Conservation (phyloP, 2,329 filamentous ascomycete genomes). For the Emmonsiellopsis sp. region DNA sequence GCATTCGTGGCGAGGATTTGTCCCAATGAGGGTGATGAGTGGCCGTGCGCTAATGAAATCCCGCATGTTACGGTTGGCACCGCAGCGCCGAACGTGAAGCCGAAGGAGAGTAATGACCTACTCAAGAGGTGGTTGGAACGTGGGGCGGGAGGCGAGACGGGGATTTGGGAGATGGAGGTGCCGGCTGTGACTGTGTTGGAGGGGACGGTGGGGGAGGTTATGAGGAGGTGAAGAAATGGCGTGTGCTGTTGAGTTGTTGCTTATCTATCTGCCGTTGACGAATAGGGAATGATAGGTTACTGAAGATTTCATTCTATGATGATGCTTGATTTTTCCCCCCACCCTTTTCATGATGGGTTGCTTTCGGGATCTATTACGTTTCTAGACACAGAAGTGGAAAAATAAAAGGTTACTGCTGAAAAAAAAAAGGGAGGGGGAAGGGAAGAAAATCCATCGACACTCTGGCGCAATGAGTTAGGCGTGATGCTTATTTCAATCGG, state of each 20-base stretch:
- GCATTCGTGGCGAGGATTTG: constrained; percentile 70
- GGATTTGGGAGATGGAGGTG: constrained; percentile 46
- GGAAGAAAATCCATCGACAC: too few relatives aligned
- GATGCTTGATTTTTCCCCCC: too few relatives aligned
- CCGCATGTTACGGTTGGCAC: constrained; percentile 90
- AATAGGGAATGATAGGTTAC: too few relatives aligned
- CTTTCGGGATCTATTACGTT: too few relatives aligned
- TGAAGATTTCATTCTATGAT: too few relatives aligned
- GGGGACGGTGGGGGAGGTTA: constrained; percentile 44
- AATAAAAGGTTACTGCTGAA: too few relatives aligned
- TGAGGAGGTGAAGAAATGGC: constrained; percentile 22
- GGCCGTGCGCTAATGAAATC: constrained; percentile 65
- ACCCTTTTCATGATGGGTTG: too few relatives aligned
- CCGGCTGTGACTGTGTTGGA: constrained; percentile 47
- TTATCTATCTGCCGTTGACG: too few relatives aligned
- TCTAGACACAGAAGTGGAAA: too few relatives aligned
- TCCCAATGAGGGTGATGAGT: constrained; percentile 38
- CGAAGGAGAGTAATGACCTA: constrained; percentile 87
- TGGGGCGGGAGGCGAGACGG: constrained; percentile 41
- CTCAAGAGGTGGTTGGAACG: constrained; percentile 63
- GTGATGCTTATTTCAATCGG: too few relatives aligned
- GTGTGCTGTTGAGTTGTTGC: background rate
- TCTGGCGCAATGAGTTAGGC: too few relatives aligned
- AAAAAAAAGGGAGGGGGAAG: too few relatives aligned
- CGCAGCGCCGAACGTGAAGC: constrained; percentile 63